Conservation (phyloP, 1,284 basidiomycete species). For the Heliocybe sulcata region DNA sequence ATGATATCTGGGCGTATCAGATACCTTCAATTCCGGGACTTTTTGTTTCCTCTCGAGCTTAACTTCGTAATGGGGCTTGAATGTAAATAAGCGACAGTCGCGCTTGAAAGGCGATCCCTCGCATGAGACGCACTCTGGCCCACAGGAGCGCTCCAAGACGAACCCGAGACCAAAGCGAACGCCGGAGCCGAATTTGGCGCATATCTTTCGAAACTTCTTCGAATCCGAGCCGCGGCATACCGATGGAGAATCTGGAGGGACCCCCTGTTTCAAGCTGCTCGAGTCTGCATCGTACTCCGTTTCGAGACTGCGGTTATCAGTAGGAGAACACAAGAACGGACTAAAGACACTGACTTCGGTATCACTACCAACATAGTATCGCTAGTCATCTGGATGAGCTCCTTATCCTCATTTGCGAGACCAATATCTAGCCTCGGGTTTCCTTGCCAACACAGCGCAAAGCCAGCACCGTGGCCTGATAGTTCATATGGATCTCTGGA, state of each 20-base stretch:
- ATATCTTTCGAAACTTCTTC: constrained; percentile 29
- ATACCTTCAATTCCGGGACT: constrained; percentile 45
- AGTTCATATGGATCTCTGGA: constrained; percentile 80
- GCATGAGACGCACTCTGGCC: constrained; percentile 64
- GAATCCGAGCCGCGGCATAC: not conserved
- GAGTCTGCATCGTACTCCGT: not conserved
- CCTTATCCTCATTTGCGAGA: constrained; percentile 67
- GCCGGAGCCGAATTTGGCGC: constrained; percentile 82
- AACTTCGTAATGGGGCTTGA: constrained; percentile 80
- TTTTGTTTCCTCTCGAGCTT: constrained; percentile 48
- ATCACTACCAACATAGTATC: constrained; percentile 78
- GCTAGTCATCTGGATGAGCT: constrained; percentile 82
- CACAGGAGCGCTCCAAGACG: constrained; percentile 81
- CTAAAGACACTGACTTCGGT: constrained; percentile 55
- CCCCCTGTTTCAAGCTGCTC: not conserved
- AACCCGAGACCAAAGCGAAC: constrained; percentile 91
- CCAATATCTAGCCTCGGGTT: constrained; percentile 71
- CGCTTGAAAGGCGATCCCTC: constrained; percentile 64
- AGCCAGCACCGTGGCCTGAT: constrained; percentile 78
- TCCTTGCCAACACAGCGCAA: constrained; percentile 83
- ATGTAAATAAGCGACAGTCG: constrained; percentile 76
- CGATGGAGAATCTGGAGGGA: not conserved
- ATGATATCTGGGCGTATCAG: constrained; percentile 9
- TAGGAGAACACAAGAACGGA: not conserved
- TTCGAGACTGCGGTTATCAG: not conserved